A percentile compares a stretch with the other conserved stretches of the same genome.
These are phyloP conservation scores for Cyberlindnera mississippiensis DNA, from an alignment of 805 yeast species.

Conservation along the genomic window DNA sequence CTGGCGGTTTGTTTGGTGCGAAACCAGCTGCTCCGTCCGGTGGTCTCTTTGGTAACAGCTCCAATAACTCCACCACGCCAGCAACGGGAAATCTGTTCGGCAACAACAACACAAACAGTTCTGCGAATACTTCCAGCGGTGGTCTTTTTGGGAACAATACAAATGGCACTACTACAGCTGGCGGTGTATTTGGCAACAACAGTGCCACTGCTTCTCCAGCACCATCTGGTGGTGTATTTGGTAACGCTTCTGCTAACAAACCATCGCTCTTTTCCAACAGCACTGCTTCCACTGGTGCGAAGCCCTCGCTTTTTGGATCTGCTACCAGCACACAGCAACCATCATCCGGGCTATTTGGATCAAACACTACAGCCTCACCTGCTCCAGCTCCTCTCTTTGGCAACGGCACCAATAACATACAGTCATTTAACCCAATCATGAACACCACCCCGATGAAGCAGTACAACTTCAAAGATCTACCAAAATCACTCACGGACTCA, in stretches of 20 bases:
- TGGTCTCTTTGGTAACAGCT: constrained; percentile 14
- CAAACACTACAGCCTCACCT: constrained; percentile 20
- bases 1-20: background rate
- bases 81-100: constrained; percentile 18
- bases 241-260: background rate
- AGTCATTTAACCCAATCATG: constrained; percentile 26
- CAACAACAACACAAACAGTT: constrained; percentile 2
- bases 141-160: constrained; percentile 20
- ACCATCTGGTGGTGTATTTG: constrained; percentile 18
- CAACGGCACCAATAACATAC: constrained; percentile 7
- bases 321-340: constrained; percentile 15
- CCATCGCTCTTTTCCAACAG: constrained; percentile 17
- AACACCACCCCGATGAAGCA: constrained; percentile 31
- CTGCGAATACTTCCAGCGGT: constrained; percentile 7
- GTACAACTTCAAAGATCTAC: constrained; percentile 32
- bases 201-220: background rate
- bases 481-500: constrained; percentile 36
- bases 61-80: constrained; percentile 3
- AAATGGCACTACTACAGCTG: constrained; percentile 1
- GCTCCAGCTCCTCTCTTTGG: constrained; percentile 14
- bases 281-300: constrained; percentile 14
- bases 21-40: constrained; percentile 4
- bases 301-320: constrained; percentile 6
- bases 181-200: constrained; percentile 12
- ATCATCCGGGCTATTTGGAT: constrained; percentile 1